Evolutionary conservation across 768 basidiomycete genomes (phyloP).

Genomic region (Coprinopsis sp.): DNA sequence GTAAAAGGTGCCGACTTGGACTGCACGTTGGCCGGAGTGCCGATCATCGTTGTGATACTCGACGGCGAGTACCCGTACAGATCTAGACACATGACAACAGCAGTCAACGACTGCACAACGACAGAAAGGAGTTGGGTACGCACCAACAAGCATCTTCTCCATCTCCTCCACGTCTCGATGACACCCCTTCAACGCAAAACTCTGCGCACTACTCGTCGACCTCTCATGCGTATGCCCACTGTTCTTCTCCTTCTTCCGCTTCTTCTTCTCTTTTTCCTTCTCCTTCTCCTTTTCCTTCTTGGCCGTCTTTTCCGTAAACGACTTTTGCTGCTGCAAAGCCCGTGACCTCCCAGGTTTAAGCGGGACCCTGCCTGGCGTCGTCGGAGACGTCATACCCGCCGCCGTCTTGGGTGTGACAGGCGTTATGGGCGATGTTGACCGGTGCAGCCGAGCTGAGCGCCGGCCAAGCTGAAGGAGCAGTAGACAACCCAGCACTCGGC

Average conservation of each 20-base stretch:
- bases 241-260: neutral
- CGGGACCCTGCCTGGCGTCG: too few relatives aligned
- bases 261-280: neutral
- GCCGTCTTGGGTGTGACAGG: too few relatives aligned
- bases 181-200: neutral
- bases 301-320: too few relatives aligned
- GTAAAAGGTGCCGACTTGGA: conserved; percentile 22
- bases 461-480: too few relatives aligned
- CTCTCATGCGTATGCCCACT: neutral
- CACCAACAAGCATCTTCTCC: conserved; percentile 33
- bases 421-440: too few relatives aligned
- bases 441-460: too few relatives aligned
- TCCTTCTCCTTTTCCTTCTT: neutral
- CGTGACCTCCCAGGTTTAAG: too few relatives aligned
- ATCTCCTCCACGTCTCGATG: conserved; percentile 34
- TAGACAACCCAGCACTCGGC: too few relatives aligned
- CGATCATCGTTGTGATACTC: conserved; percentile 30
- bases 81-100: conserved; percentile 10
- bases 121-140: conserved; percentile 6
- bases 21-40: neutral
- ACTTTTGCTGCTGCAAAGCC: too few relatives aligned
- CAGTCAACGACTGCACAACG: neutral
- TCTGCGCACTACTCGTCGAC: neutral
- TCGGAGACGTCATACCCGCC: too few relatives aligned
- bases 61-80: conserved; percentile 36